These are phyloP conservation scores for Fusarium pseudonygamai DNA, from an alignment of 2,329 filamentous ascomycete genomes.

Conservation along the genomic window DNA sequence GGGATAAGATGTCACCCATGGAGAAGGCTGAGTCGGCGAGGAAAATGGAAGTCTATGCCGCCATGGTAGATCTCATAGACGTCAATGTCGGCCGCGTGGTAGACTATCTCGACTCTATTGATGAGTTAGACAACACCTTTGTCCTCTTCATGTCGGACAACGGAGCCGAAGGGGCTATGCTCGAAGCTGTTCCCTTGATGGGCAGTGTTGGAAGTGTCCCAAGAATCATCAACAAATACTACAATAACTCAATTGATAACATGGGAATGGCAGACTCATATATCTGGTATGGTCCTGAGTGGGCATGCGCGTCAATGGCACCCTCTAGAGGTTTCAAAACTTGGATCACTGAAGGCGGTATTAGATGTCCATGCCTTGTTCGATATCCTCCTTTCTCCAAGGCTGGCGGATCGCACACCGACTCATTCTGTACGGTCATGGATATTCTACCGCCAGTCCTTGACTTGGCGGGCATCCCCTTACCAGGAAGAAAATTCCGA, in stretches of 20 bases:
- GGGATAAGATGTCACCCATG: conserved; percentile 7
- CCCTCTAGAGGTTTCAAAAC: conserved; percentile 51
- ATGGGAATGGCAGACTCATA: conserved; percentile 65
- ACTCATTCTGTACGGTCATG: conserved; percentile 55
- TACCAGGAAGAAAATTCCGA: conserved; percentile 48
- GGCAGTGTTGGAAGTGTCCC: conserved; percentile 24
- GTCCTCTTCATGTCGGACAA: conserved; percentile 9
- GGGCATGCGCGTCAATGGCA: conserved; percentile 56
- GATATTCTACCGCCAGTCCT: conserved; percentile 60
- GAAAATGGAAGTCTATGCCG: conserved; percentile 60
- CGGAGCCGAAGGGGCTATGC: conserved; percentile 1
- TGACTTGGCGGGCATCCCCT: conserved; percentile 55
- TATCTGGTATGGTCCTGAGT: conserved; percentile 69
- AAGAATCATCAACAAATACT: conserved; percentile 50
- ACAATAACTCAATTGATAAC: conserved; percentile 62
- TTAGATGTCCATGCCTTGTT: conserved; percentile 27
- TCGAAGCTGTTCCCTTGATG: conserved; percentile 65
- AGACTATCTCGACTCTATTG: conserved; percentile 53
- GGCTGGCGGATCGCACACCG: conserved; percentile 46
- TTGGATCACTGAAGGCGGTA: conserved; percentile 43
- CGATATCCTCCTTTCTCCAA: conserved; percentile 44
- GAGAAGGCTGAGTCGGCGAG: conserved; percentile 30
- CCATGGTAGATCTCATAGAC: conserved; percentile 67
- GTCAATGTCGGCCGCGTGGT: conserved; percentile 62
- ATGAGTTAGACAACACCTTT: conserved; percentile 3